A percentile compares a stretch with the other conserved stretches of the same genome.
These are phyloP conservation scores for Pilasporangium apinafurcum DNA, from an alignment of 352 stramenopile genomes.

Conservation along the genomic window DNA sequence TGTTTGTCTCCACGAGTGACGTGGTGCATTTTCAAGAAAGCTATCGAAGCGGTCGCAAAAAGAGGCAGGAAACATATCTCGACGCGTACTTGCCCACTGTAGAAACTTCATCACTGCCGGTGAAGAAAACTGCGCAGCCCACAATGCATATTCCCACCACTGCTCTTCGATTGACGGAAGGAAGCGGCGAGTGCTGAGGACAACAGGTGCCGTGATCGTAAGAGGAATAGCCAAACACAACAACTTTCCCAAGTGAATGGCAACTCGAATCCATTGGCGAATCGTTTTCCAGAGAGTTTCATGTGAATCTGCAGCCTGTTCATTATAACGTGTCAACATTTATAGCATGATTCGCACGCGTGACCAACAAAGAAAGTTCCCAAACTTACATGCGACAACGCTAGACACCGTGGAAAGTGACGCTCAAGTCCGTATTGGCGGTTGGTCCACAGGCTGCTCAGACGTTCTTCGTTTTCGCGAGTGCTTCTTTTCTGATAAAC, in stretches of 20 bases:
- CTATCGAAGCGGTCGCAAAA: slow-evolving; percentile 88
- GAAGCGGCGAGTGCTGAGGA: slow-evolving; percentile 18
- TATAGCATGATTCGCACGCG: slow-evolving; percentile 1
- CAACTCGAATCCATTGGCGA: slow-evolving; percentile 38
- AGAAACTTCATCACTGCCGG: slow-evolving; percentile 94
- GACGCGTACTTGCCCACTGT: slow-evolving; percentile 93
- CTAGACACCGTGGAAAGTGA: slow-evolving; percentile 9
- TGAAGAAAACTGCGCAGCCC: slow-evolving; percentile 59
- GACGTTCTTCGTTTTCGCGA: slow-evolving; percentile 1
- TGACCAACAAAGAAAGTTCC: background rate
- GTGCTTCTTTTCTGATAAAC: slow-evolving; percentile 6
- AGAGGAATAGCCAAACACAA: slow-evolving; percentile 44
- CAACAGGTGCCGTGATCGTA: slow-evolving; percentile 31
- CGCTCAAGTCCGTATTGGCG: background rate
- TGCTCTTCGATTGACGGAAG: slow-evolving; percentile 23
- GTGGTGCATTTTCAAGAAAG: slow-evolving; percentile 86
- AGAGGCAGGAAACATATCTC: slow-evolving; percentile 90
- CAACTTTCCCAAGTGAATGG: slow-evolving; percentile 56
- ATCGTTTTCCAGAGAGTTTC: no score
- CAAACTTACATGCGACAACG: slow-evolving; percentile 6
- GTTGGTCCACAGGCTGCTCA: slow-evolving; percentile 1
- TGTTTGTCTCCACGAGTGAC: slow-evolving; percentile 88
- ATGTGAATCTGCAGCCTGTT: slow-evolving; percentile 22
- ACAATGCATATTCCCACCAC: slow-evolving; percentile 69
- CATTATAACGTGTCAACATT: slow-evolving; percentile 13